Base-by-base conservation (phyloP, 169 alveolate species). In the Eimeria falciformis region DNA sequence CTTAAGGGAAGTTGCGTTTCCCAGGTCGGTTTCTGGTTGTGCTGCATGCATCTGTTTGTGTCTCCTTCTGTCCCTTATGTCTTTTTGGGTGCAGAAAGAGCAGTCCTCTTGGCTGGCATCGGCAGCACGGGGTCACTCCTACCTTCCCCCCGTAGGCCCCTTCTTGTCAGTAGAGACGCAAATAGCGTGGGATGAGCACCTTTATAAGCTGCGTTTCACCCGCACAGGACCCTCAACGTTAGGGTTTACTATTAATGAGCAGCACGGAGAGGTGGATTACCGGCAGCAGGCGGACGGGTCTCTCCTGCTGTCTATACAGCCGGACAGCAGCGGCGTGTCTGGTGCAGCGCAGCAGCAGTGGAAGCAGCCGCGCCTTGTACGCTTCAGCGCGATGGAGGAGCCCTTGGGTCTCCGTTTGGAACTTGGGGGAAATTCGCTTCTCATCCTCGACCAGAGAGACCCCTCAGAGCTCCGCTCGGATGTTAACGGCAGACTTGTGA, bases 281-380 rank as follows among this genome's bases (percentile, higher is more conserved):
- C 87, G 95, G 23, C 84, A 83, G 62, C 95, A 93, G 90, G 46
- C 94, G 17, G 95, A 93, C 66, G 95, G 95, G 18, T 93, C 95
- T 25, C 89, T 43, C 78, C 65, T 88, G 25, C 91, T 93, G 73
- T 71, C 90, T 56, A 29, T 86, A 14, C 45, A 40, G 17, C 25
- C n/a, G 73, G 73, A 62, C n/a, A n/a, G n/a, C 11, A n/a, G n/a
- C 14, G 0, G 6, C 14, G 65, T 43, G 40, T 33, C 33, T 5
- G 27, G 2, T 11, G 71, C 23, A n/a, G 62, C 45, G 66, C 87
- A 43, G 50, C 75, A 79, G 66, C 84, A 73, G 65, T 40, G 29
- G 62, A 18, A 21, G 56, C 62, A 79, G n/a, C 84, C 84, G 9
- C 84, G 84, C 4, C 43, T 73, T 21, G 65, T 73, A 14, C 84